Conservation (phyloP, 345 rosid genomes). For the Combretum micranthum region DNA sequence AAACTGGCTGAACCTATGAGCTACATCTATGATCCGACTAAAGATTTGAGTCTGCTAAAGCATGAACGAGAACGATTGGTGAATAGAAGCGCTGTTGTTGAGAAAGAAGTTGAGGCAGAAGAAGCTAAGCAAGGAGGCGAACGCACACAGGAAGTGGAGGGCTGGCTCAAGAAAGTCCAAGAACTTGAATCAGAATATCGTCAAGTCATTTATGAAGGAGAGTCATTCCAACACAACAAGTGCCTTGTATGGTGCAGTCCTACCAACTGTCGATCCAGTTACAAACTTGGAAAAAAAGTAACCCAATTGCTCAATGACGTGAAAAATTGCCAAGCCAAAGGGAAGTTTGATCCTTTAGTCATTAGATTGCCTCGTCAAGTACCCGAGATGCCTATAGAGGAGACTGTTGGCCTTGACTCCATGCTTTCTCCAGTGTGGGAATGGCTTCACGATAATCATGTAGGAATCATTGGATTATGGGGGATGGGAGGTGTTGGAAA, state of each 20-base stretch:
- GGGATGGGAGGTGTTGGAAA: too few species aligned
- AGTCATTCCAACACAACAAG: slow-evolving; percentile 9
- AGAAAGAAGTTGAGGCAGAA: background rate
- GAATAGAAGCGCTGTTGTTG: too few species aligned
- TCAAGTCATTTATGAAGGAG: slow-evolving; percentile 1
- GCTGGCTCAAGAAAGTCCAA: slow-evolving; percentile 6
- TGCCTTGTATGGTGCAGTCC: slow-evolving; percentile 12
- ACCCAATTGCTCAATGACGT: background rate
- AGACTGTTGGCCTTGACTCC: too few species aligned
- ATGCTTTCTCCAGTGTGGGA: too few species aligned
- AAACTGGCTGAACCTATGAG: too few species aligned
- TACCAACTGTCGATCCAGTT: slow-evolving; percentile 12
- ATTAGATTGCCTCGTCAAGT: background rate
- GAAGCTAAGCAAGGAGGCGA: background rate
- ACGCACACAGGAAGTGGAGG: background rate
- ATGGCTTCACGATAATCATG: too few species aligned
- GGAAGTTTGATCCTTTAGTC: background rate
- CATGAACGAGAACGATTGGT: too few species aligned
- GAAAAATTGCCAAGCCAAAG: background rate
- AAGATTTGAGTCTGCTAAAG: too few species aligned
- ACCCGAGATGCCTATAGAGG: background rate
- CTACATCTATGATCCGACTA: too few species aligned
- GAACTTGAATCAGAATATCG: background rate
- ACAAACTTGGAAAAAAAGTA: slow-evolving; percentile 16
- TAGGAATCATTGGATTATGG: too few species aligned